Conservation (phyloP, 1,284 basidiomycete genomes). For the Rhodotorula sp. region DNA sequence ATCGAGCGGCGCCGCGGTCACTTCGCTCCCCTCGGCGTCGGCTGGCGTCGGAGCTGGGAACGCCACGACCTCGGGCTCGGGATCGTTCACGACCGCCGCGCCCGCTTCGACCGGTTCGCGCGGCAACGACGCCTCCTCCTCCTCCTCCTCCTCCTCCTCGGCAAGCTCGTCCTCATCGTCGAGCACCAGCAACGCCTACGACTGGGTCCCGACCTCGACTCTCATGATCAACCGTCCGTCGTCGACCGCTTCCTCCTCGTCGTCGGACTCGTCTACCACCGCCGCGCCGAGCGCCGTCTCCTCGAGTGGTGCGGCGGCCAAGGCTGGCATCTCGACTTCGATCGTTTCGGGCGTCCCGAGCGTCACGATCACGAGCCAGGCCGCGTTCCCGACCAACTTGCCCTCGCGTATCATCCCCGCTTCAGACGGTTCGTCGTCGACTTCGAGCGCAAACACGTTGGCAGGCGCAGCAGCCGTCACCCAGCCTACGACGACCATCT, state of each 20-base stretch:
- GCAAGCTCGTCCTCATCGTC: background rate
- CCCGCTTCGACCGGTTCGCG: background rate
- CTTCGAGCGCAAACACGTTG: background rate
- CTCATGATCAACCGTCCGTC: constrained; percentile 24
- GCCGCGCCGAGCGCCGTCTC: background rate
- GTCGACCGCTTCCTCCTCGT: background rate
- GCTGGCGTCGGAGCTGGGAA: too few relatives aligned
- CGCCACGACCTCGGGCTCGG: too few relatives aligned
- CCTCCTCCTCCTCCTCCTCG: background rate
- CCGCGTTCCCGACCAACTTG: constrained; percentile 37
- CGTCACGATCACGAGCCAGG: constrained; percentile 37
- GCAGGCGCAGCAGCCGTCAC: background rate
- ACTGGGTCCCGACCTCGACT: constrained; percentile 36
- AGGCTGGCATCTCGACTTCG: constrained; percentile 20
- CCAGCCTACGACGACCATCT: constrained; percentile 32
- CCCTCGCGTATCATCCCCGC: constrained; percentile 35
- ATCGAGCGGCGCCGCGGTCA: too few relatives aligned
- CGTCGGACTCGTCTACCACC: background rate
- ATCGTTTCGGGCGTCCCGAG: constrained; percentile 32
- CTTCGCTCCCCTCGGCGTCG: too few relatives aligned
- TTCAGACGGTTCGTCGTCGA: constrained; percentile 1
- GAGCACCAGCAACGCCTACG: constrained; percentile 17
- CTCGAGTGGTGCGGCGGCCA: background rate
- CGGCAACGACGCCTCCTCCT: background rate
- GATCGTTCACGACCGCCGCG: too few relatives aligned